phyloP scores from a whole-genome alignment of 2,329 filamentous ascomycete genomes.

The Cercospora nicotianae region DNA sequence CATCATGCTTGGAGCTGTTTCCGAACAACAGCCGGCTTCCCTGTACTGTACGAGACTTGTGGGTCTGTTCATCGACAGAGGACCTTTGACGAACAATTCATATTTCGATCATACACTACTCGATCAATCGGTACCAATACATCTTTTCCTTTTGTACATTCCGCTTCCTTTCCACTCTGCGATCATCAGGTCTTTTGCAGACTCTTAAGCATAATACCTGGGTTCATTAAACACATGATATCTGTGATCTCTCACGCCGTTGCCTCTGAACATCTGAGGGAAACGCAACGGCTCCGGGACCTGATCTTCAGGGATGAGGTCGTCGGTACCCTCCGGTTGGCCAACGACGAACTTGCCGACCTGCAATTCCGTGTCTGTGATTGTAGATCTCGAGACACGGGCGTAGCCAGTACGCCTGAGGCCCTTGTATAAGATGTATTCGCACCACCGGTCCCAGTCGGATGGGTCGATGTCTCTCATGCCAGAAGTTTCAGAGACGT shows the following conservation, averaged over 20 bases:
- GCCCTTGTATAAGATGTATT: conserved; percentile 95
- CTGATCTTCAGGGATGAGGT: conserved; percentile 68
- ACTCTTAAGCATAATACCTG: conserved; percentile 57
- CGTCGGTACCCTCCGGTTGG: conserved; percentile 59
- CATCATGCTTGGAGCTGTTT: background rate
- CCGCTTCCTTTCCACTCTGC: background rate
- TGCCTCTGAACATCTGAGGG: conserved; percentile 77
- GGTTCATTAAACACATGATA: conserved; percentile 97
- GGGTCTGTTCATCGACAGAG: background rate
- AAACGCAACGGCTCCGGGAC: conserved; percentile 79
- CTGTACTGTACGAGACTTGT: background rate
- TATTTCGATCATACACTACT: background rate
- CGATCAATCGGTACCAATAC: background rate
- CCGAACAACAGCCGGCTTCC: background rate
- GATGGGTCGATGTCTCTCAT: conserved; percentile 93
- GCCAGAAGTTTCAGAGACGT: conserved; percentile 79
- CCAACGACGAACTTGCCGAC: conserved; percentile 91
- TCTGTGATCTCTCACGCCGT: conserved; percentile 82
- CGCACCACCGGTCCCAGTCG: conserved; percentile 98
- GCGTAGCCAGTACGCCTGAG: conserved; percentile 86
- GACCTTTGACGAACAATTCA: background rate
- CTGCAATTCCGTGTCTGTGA: conserved; percentile 96
- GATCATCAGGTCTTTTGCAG: background rate
- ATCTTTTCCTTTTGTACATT: background rate
- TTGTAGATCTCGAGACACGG: conserved; percentile 80